These are phyloP conservation scores for Scedosporium dehoogii DNA, from an alignment of 2,329 filamentous ascomycete species.

Conservation along the genomic window DNA sequence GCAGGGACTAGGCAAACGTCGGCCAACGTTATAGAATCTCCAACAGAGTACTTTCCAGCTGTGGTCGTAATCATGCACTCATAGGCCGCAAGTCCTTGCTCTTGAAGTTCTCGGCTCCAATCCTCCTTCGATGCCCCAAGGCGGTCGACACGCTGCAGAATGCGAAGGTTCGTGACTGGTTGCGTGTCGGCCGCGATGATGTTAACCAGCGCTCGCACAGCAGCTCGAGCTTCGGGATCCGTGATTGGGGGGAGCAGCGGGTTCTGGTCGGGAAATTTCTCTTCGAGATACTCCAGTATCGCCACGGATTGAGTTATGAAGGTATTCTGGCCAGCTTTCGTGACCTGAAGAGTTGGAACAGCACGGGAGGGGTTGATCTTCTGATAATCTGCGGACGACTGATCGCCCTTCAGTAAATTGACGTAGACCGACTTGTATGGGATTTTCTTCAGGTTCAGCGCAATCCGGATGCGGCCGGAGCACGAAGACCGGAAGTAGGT, in stretches of 20 bases:
- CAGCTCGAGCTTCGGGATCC: constrained; percentile 24
- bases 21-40: constrained; percentile 33
- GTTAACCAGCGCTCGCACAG: constrained; percentile 30
- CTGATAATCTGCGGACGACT: constrained; percentile 23
- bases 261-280: constrained; percentile 21
- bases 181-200: constrained; percentile 39
- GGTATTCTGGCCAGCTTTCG: constrained; percentile 11
- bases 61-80: constrained; percentile 24
- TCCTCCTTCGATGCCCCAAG: constrained; percentile 22
- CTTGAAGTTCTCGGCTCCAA: constrained; percentile 26
- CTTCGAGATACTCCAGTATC: constrained; percentile 40
- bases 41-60: constrained; percentile 32
- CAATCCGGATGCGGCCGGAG: constrained; percentile 39
- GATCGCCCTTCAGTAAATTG: constrained; percentile 34
- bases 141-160: constrained; percentile 29
- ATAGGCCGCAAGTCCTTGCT: constrained; percentile 26
- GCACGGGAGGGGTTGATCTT: constrained; percentile 30
- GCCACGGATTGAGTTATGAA: constrained; percentile 35
- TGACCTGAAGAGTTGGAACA: constrained; percentile 31
- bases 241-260: constrained; percentile 27
- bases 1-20: constrained; percentile 41
- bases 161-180: constrained; percentile 37
- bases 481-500: constrained; percentile 41
- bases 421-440: constrained; percentile 27
- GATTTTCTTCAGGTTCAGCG: constrained; percentile 33